Evolutionary conservation across 306 rosid genomes (phyloP).

Genomic region (Cicer cuneatum): DNA sequence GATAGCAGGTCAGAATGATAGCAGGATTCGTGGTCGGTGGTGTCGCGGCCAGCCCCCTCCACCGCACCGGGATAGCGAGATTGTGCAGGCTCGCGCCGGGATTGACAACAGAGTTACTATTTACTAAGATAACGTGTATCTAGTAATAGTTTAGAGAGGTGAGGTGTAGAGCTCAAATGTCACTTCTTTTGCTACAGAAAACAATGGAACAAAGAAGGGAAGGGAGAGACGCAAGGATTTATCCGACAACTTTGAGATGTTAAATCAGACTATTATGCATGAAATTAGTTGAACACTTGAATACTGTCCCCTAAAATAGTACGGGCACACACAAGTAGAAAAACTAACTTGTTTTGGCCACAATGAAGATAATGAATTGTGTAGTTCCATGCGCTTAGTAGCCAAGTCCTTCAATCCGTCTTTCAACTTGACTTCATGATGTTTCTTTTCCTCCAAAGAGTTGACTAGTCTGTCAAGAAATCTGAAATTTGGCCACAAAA

Average conservation of each 20-base stretch:
- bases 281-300: conserved; percentile 13
- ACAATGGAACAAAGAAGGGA: not conserved
- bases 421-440: conserved; percentile 83
- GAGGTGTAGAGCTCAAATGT: conserved; percentile 12
- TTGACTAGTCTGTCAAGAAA: conserved; percentile 82
- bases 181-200: conserved; percentile 6
- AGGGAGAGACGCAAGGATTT: not conserved
- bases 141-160: conserved; percentile 8
- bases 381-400: conserved; percentile 85
- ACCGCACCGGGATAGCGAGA: too few relatives aligned
- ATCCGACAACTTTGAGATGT: not conserved
- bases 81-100: too few relatives aligned
- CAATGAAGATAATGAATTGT: conserved; percentile 82
- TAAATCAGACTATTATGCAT: conserved; percentile 12
- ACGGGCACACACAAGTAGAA: conserved; percentile 14
- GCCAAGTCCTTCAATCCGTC: conserved; percentile 86
- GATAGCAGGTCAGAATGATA: too few relatives aligned
- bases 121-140: conserved; percentile 9
- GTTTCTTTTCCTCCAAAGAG: conserved; percentile 89
- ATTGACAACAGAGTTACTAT: too few relatives aligned
- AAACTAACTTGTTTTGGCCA: conserved; percentile 90
- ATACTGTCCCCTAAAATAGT: not conserved
- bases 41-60: too few relatives aligned
- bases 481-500: conserved; percentile 60
- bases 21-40: too few relatives aligned